Percentiles rank a stretch among this genome's conserved stretches.
phyloP scores from a whole-genome alignment of 2,329 filamentous ascomycete species.

The Bipolaris oryzae region DNA sequence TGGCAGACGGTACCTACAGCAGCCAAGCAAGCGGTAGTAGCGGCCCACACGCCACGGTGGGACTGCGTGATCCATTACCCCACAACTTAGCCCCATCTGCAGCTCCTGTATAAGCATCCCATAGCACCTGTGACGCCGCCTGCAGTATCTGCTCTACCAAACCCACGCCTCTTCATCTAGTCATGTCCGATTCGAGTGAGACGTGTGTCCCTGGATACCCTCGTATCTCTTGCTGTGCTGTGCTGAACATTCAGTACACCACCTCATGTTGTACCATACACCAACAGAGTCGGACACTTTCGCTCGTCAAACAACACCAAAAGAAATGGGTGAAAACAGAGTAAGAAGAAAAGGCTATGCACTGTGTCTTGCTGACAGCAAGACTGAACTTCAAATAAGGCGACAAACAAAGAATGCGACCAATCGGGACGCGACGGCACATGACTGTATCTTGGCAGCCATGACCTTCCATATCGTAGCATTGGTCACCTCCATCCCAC shows the following conservation, averaged over 20 bases:
- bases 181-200: slow-evolving; percentile 1
- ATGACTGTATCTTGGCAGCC: background rate
- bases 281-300: too few relatives aligned
- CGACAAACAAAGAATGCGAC: background rate
- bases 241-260: too few relatives aligned
- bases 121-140: slow-evolving; percentile 6
- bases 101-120: background rate
- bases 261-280: too few relatives aligned
- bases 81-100: slow-evolving; percentile 7
- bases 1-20: background rate
- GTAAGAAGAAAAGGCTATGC: background rate
- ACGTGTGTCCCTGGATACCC: background rate
- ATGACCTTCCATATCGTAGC: background rate
- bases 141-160: slow-evolving; percentile 1
- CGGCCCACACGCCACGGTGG: slow-evolving; percentile 3
- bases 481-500: background rate
- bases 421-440: background rate
- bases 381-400: background rate
- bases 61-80: slow-evolving; percentile 5
- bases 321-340: too few relatives aligned
- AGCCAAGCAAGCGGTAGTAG: background rate
- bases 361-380: background rate
- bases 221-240: background rate
- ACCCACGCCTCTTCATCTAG: background rate
- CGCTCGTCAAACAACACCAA: too few relatives aligned